Conservation (phyloP, 164 flowering plant genomes). For the Cinnamomum micranthum region DNA sequence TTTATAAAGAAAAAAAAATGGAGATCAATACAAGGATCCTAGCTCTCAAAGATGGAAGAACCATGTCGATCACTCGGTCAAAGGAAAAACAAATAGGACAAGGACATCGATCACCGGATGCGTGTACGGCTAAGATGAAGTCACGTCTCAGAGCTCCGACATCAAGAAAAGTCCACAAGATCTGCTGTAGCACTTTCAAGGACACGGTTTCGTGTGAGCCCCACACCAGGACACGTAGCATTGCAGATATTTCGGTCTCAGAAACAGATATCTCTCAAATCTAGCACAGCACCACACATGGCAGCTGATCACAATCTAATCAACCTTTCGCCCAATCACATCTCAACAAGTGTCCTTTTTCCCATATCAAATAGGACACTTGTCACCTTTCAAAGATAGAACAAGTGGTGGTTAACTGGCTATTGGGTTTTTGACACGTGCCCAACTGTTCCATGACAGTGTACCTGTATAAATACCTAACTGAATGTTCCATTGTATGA, state of each 20-base stretch:
- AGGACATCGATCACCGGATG: not conserved
- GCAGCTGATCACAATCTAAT: not conserved
- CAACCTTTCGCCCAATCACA: not conserved
- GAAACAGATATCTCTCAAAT: not conserved
- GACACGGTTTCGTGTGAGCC: not conserved
- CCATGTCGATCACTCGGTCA: no score
- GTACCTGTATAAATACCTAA: slow-evolving; percentile 8
- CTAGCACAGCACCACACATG: not conserved
- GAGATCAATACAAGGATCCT: no score
- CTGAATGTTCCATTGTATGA: not conserved
- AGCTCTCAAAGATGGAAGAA: no score
- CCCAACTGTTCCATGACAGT: not conserved
- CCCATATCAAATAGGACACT: not conserved
- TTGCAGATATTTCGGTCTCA: not conserved
- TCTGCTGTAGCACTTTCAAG: not conserved
- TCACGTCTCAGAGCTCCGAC: not conserved
- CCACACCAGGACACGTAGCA: not conserved
- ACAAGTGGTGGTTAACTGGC: not conserved
- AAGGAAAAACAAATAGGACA: no score
- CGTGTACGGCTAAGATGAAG: not conserved
- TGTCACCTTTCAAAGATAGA: not conserved
- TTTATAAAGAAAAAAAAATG: no score
- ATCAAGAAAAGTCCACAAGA: not conserved
- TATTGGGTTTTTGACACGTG: not conserved
- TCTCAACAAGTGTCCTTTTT: not conserved